Evolutionary conservation across 352 stramenopile species (phyloP), one percentile per base, ranked within the genome.

Genomic region (Elongisporangium senticosum): DNA sequence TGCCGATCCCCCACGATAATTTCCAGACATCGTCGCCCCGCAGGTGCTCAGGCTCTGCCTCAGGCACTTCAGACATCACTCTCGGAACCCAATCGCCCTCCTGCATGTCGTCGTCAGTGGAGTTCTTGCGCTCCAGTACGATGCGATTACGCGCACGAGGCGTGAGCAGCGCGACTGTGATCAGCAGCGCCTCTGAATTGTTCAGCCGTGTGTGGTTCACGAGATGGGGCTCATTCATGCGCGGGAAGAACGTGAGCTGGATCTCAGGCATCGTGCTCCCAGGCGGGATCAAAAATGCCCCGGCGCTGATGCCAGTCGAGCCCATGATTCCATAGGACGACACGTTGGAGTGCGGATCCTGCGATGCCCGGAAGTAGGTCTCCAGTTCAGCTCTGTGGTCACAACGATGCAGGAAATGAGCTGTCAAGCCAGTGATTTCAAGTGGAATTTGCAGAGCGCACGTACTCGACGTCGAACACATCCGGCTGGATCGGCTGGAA

Each of bases 161-260:
- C 24, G 77, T 68, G 22, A 97, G 60, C 3, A 97, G 56, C 10
- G 88, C 86, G 23, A 96, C 74, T 7, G 90, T 97, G 23, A 97
- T 58, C 1, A 97, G 60, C 23, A 96, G 75, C 53, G 87, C 68
- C 0, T 59, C 59, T 11, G 61, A 67, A 54, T 86, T 71, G 22
- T 84, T 67, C 7, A 87, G 60, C 14, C 56, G 55, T 13, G 63
- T 65, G 22, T 58, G 87, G 20, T 79, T 87, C 4, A 67, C 74
- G 21, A 85, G 74, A 55, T 95, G 82, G 6, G 87, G 87, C 69
- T 96, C 87, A 0, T 72, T 88, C 37, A 91, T 82, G 8, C 71
- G 74, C 5, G 89, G 90, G 53, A 97, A 97, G 28, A 97, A 72
- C 7, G 90, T 97, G 20, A 96, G 67, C 65, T 97, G 87, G 53